phyloP scores from a whole-genome alignment of 1,284 basidiomycete species.

The Ustilago shanxiensis region DNA sequence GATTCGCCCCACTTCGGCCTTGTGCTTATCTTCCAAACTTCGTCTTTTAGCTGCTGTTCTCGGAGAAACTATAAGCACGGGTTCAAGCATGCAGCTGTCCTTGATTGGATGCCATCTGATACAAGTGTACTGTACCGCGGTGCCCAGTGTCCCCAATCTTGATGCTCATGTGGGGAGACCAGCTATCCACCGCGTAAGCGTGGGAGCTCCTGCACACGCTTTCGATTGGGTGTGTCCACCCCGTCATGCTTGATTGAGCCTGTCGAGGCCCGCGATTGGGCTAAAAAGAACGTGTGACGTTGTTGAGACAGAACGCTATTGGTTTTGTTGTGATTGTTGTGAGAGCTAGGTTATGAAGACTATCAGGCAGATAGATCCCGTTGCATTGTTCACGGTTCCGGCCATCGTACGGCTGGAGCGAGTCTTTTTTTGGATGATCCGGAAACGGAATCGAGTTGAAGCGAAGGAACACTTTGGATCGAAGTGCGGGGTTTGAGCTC shows the following conservation, averaged over 20 bases:
- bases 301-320: background rate
- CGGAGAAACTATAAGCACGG: slow-evolving; percentile 11
- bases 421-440: background rate
- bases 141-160: background rate
- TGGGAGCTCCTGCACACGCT: background rate
- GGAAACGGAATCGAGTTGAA: background rate
- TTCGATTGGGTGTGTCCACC: background rate
- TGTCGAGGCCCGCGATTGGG: background rate
- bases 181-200: background rate
- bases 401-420: background rate
- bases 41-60: background rate
- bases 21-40: slow-evolving; percentile 12
- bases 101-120: slow-evolving; percentile 13
- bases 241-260: background rate
- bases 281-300: background rate
- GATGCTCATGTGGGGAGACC: background rate
- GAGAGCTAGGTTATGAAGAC: background rate
- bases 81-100: background rate
- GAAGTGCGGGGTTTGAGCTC: slow-evolving; percentile 20
- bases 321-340: background rate
- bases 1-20: slow-evolving; percentile 4
- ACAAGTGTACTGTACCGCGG: too few relatives aligned
- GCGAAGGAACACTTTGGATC: background rate
- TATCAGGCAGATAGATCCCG: background rate
- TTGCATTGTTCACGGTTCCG: background rate